These are phyloP conservation scores for Silybum marianum DNA, from an alignment of 129 eudicot species.

Conservation along the genomic window DNA sequence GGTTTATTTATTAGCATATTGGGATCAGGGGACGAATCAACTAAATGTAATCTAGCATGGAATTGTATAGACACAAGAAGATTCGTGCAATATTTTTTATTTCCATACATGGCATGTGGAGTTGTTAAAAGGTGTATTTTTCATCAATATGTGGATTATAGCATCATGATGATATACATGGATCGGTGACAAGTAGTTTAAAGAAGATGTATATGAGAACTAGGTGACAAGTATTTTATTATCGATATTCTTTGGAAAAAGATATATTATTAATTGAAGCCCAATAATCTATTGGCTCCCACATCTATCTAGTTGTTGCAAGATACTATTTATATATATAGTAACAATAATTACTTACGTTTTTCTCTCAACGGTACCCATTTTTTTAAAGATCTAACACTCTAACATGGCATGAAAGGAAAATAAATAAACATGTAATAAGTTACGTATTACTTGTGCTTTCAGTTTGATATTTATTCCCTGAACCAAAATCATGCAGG, in stretches of 20 bases:
- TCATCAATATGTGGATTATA: background rate
- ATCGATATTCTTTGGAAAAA: background rate
- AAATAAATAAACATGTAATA: no score
- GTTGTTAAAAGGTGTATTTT: no score
- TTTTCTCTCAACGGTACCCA: no score
- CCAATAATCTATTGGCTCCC: background rate
- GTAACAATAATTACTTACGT: no score
- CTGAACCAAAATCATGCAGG: no score
- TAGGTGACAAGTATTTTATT: background rate
- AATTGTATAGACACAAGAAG: background rate
- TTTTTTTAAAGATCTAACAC: no score
- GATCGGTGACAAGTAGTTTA: background rate
- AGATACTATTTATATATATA: no score
- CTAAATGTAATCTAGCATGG: background rate
- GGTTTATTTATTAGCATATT: background rate
- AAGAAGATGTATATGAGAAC: background rate
- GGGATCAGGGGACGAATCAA: background rate
- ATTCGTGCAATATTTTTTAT: background rate
- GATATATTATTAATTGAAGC: background rate
- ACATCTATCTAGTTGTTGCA: no score
- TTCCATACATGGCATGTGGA: no score
- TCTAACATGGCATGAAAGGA: no score
- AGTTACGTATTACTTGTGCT: no score
- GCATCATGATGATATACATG: background rate
- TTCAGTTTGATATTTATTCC: no score